A percentile compares a stretch with the other conserved stretches of the same genome.
phyloP scores from a whole-genome alignment of 495 filamentous ascomycete species.

The Lasiosphaeria miniovina region DNA sequence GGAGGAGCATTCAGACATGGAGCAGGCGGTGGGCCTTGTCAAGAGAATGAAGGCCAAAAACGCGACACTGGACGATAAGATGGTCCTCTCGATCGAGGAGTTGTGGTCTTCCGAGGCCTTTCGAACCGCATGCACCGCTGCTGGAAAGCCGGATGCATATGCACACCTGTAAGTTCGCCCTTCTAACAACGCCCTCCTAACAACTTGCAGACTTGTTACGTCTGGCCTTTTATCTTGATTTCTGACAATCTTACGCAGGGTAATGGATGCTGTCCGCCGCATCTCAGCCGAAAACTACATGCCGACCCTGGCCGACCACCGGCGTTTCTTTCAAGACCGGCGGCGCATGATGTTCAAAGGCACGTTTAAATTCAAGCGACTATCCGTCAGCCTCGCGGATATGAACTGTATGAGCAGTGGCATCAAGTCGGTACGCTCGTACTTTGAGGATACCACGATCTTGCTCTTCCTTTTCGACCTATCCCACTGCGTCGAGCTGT shows the following conservation, averaged over 20 bases:
- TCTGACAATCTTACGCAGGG: background rate
- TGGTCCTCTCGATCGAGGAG: constrained; percentile 1
- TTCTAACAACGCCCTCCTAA: too few species aligned
- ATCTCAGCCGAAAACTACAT: constrained; percentile 5
- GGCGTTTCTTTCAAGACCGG: constrained; percentile 3
- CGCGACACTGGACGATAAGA: background rate
- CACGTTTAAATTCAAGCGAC: constrained; percentile 8
- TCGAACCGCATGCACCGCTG: background rate
- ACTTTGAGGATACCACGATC: background rate
- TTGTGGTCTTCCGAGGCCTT: constrained; percentile 1
- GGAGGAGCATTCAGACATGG: background rate
- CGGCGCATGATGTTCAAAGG: background rate
- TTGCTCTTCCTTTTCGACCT: constrained; percentile 8
- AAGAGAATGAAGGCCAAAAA: background rate
- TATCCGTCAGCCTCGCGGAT: constrained; percentile 12
- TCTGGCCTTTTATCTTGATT: background rate
- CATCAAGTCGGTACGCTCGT: background rate
- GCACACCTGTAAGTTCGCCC: constrained; percentile 3
- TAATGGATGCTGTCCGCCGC: constrained; percentile 11
- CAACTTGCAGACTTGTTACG: background rate
- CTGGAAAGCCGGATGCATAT: background rate
- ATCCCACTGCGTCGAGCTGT: constrained; percentile 4
- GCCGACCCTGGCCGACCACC: constrained; percentile 14
- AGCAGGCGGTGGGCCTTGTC: background rate
- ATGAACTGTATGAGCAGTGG: background rate